phyloP scores from a whole-genome alignment of 2,329 filamentous ascomycete genomes.

The Calcarisporium arbuscula region DNA sequence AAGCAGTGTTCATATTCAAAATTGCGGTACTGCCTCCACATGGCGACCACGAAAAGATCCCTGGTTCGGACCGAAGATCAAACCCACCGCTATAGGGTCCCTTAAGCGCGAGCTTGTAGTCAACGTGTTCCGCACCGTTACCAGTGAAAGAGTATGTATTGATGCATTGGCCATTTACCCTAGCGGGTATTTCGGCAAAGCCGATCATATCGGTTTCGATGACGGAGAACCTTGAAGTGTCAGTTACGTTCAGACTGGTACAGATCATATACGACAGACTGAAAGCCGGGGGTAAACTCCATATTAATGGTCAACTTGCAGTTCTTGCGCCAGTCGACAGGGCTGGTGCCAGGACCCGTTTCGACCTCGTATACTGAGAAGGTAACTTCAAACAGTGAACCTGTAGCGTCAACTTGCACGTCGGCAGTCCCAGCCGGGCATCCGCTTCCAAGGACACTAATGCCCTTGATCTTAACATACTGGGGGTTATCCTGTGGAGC shows the following conservation, averaged over 20 bases:
- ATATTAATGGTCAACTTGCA: slow-evolving; percentile 20
- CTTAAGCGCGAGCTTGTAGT: slow-evolving; percentile 11
- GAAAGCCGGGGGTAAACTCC: slow-evolving; percentile 17
- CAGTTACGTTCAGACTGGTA: not conserved
- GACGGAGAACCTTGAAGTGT: slow-evolving; percentile 15
- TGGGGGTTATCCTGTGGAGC: slow-evolving; percentile 2
- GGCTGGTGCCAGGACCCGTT: slow-evolving; percentile 15
- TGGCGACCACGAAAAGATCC: slow-evolving; percentile 16
- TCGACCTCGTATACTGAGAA: slow-evolving; percentile 18
- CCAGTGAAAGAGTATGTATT: slow-evolving; percentile 21
- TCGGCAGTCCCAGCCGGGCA: slow-evolving; percentile 17
- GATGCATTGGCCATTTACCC: slow-evolving; percentile 14
- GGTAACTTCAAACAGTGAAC: slow-evolving; percentile 19
- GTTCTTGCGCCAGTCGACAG: slow-evolving; percentile 19
- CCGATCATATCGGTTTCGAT: slow-evolving; percentile 19
- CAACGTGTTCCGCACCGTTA: slow-evolving; percentile 13
- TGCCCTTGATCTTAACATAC: slow-evolving; percentile 13
- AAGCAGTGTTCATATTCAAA: slow-evolving; percentile 22
- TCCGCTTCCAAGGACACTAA: slow-evolving; percentile 18
- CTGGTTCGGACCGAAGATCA: slow-evolving; percentile 13
- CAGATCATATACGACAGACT: slow-evolving; percentile 10
- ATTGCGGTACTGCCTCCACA: slow-evolving; percentile 20
- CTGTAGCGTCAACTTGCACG: slow-evolving; percentile 17
- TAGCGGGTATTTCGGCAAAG: slow-evolving; percentile 18
- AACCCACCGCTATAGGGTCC: slow-evolving; percentile 17